Base-by-base conservation (phyloP, 2,329 filamentous ascomycete genomes). In the Alternaria dauci region DNA sequence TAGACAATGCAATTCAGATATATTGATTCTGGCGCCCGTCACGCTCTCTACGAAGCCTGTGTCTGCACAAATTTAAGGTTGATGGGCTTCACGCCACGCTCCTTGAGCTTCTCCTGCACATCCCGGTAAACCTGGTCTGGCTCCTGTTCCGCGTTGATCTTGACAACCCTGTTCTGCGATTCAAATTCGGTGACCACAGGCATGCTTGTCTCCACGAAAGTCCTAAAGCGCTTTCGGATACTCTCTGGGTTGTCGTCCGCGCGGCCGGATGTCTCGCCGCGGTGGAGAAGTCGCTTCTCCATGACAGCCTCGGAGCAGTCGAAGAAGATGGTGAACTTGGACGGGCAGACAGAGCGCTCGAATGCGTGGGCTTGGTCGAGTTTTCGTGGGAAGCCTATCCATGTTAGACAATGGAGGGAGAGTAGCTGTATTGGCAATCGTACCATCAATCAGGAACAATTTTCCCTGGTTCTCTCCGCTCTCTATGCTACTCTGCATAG, bases 361-460 rank as follows among this genome's bases (percentile, higher is more conserved):
- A 99, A 99, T 81, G 93, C 94, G 67, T 93, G 79, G 14, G 94
- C 95, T 85, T 99, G 95, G 83, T 98, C 95, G 84, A 98, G 91
- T 84, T 99, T 97, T 72, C 95, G 88, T 32, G 95, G 95, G 84
- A 98, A 99, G 12, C 95, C 91, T 83, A 8, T 34, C 26, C 20
- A 26, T 36, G 28, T 56, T 39, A 56, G 54, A 43, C 26, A 16
- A 16, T 9, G 18, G 8, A 25, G 12, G 16, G 30, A 20, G n/a
- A 34, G 18, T 28, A 28, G 26, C 14, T 32, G 30, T n/a, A 12
- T 52, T 20, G 9, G 38, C 20, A 14, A n/a, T 16, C 72, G 16
- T 71, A 82, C 81, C 88, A 68, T 91, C 88, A 63, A 90, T 88
- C 66, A 90, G 74, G 84, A 98, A 98, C 72, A 91, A 88, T 54